Conservation (phyloP, 805 yeast species). For the Lachancea fermentati region DNA sequence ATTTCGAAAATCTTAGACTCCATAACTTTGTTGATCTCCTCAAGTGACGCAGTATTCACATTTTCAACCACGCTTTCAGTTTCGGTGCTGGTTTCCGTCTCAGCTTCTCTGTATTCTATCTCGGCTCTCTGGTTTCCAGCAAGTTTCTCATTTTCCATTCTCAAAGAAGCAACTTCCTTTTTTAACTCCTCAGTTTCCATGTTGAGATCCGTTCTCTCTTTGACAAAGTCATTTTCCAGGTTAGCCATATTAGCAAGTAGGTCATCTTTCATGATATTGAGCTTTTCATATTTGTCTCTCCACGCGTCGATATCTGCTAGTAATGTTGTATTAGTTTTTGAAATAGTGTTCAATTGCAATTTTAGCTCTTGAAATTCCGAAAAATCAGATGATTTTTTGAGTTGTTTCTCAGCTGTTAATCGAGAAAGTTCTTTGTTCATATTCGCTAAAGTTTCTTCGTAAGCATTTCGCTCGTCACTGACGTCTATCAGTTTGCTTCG, state of each 20-base stretch:
- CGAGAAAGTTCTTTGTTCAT: slow-evolving; percentile 26
- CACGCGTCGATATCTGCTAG: slow-evolving; percentile 11
- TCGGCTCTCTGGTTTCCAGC: neutral
- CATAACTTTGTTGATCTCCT: slow-evolving; percentile 3
- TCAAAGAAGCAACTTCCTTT: slow-evolving; percentile 43
- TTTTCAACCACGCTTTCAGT: slow-evolving; percentile 1
- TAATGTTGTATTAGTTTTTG: slow-evolving; percentile 13
- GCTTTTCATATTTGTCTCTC: slow-evolving; percentile 19
- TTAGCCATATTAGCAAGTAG: slow-evolving; percentile 62
- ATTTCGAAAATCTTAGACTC: slow-evolving; percentile 26
- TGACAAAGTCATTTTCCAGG: slow-evolving; percentile 52
- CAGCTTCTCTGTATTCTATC: neutral
- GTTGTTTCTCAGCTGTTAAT: slow-evolving; percentile 21
- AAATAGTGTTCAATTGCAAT: slow-evolving; percentile 10
- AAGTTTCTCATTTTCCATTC: slow-evolving; percentile 15
- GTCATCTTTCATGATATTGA: slow-evolving; percentile 49
- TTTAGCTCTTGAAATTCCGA: slow-evolving; percentile 11
- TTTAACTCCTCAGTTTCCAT: slow-evolving; percentile 46
- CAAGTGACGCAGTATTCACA: neutral
- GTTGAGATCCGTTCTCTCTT: slow-evolving; percentile 46
- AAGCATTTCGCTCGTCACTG: slow-evolving; percentile 25
- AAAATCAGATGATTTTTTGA: slow-evolving; percentile 3
- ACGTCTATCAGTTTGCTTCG: slow-evolving; percentile 13
- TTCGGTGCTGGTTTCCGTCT: neutral
- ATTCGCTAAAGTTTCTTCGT: slow-evolving; percentile 24